Base-by-base conservation (phyloP, 768 basidiomycete species). In the Astraeus odoratus region DNA sequence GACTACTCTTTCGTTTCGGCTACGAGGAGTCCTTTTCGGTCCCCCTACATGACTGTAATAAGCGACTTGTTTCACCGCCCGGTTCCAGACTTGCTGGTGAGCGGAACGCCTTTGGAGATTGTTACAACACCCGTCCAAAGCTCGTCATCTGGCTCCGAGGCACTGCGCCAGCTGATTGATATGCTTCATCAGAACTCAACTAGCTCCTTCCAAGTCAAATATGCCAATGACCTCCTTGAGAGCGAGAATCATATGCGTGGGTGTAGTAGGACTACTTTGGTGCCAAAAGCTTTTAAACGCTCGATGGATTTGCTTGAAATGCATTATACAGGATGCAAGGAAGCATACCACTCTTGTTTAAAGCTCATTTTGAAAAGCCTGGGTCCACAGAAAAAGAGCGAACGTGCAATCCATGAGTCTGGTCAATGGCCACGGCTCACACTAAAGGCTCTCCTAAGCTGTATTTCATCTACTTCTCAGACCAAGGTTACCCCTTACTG, bases 391-490 rank as follows among this genome's bases (percentile, higher is more conserved):
- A 43, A 18, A 23, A 29, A 20, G 2, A 38, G 42, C 8, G 59
- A 58, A 30, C 25, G 45, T 1, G 48, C 54, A 8, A 20, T 57
- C 13, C n/a, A 19, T 26, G 24, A 19, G 8, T 52, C 57, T 15
- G 55, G 57, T 10, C 52, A 63, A 44, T 70, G 69, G 69, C 70
- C 70, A 1, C 56, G 61, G 27, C 46, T 68, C 16, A 64, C 64
- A 3, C 36, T 44, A 1, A 59, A 54, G 36, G 44, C 52, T 29
- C 51, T 71, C 8, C 55, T 72, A 5, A 44, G 47, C 16, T 45
- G 49, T 3, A 52, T 71, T 35, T 55, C 60, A 20, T 58, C 56
- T 24, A 49, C 51, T 2, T 55, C 56, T 16, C 23, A 38, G 7
- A 44, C 22, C 1, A 5, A 3, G 5, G 42, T 63, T 15, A 34